These are phyloP conservation scores for Boletellus emodensis DNA, from an alignment of 768 basidiomycete genomes.

Conservation along the genomic window DNA sequence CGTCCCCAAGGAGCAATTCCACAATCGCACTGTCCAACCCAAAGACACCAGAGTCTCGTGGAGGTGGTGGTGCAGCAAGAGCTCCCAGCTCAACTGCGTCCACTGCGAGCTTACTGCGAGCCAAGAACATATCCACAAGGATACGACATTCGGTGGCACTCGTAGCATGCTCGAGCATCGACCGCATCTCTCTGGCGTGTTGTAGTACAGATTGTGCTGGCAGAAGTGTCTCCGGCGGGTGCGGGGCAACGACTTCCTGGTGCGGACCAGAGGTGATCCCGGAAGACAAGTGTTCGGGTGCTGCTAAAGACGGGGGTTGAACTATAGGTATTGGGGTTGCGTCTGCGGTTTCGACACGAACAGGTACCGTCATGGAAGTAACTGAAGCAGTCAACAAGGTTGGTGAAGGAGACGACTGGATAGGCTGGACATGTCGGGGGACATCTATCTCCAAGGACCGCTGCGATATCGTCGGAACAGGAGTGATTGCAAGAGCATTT, in stretches of 20 bases:
- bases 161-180: conserved; percentile 62
- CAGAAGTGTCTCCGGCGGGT: conserved; percentile 14
- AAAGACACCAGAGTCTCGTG: conserved; percentile 27
- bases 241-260: conserved; percentile 11
- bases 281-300: conserved; percentile 13
- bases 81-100: conserved; percentile 29
- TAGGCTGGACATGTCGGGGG: conserved; percentile 2
- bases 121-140: conserved; percentile 78
- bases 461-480: conserved; percentile 6
- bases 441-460: conserved; percentile 4
- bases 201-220: conserved; percentile 34
- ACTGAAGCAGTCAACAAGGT: conserved; percentile 1
- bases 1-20: conserved; percentile 39
- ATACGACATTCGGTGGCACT: conserved; percentile 81
- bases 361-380: conserved; percentile 1
- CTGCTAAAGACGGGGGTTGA: conserved; percentile 1
- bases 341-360: conserved; percentile 1
- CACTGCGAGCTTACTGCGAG: conserved; percentile 47
- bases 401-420: conserved; percentile 2
- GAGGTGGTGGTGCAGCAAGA: conserved; percentile 33
- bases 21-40: conserved; percentile 48
- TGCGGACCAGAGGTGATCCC: conserved; percentile 7
- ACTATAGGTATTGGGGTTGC: not conserved
- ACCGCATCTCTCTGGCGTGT: conserved; percentile 63
- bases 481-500: not conserved